Base-by-base conservation (phyloP, 1,139 yeast species). In the Suhomyces kunorum region DNA sequence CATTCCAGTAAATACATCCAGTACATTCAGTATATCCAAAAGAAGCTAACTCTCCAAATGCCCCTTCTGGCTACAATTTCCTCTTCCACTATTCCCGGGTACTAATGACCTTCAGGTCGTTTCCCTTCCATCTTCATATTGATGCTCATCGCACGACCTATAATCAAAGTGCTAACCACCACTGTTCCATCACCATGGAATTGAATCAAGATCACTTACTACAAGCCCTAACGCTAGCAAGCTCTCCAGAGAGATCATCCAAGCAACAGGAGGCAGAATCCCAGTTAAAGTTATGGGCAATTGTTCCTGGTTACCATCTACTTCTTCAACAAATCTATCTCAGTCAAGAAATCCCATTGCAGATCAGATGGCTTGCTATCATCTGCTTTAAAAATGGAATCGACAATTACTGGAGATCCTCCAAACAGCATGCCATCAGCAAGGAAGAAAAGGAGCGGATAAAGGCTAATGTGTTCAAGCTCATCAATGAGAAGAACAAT, bases 311-410 rank as follows among this genome's bases (percentile, higher is more conserved):
- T 4, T 81, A 71, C 54, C 83, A 81, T 55, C 74, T 60, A 42
- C 53, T 69, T 16, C 60, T 84, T 18, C 90, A 84, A 56, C 71
- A 69, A 27, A 73, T 86, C 0, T 89, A 87, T 57, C 66, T 80
- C 41, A 81, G 84, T 48, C 59, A 71, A 5, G 72, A 79, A 0
- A 53, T 78, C 12, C 76, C 87, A 0, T 62, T 83, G 20, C 87
- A 84, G 45, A 70, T 80, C 7, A 69, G 98, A 54, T 88, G 96
- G 95, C 67, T 90, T 30, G 90, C 96, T 0, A 74, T 88, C 4
- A 90, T 92, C 32, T 86, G 86, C 49, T 80, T 92, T 59, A 92
- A 92, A 55, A 92, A 90, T 61, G 95, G 95, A 1, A 68, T 87
- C 17, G 95, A 87, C 23, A 80, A 76, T 53, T 81, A 80, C 54